Evolutionary conservation across 495 filamentous ascomycete genomes (phyloP).

Genomic region (Astrocystis sublimbata): DNA sequence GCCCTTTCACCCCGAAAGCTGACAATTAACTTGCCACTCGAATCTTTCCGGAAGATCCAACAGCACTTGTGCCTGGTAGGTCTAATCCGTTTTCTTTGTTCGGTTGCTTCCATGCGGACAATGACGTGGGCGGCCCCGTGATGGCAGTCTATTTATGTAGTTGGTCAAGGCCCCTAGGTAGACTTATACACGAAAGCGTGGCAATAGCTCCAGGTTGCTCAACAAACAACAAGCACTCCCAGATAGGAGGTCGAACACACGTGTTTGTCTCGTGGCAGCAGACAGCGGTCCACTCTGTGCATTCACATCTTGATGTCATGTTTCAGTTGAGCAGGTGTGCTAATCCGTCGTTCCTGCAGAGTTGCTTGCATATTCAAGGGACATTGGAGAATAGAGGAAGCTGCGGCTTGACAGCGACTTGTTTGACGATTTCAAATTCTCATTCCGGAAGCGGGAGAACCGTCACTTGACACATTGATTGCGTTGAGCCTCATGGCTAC

Average conservation of each 20-base stretch:
- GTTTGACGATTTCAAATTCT: background rate
- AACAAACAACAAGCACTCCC: background rate
- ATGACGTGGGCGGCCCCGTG: background rate
- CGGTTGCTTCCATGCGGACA: background rate
- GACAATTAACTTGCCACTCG: background rate
- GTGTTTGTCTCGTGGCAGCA: background rate
- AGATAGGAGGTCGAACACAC: background rate
- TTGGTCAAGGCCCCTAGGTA: background rate
- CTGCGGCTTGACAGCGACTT: background rate
- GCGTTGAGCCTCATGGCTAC: background rate
- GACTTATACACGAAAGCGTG: background rate
- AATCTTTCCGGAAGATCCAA: background rate
- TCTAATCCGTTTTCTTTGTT: background rate
- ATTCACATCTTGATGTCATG: background rate
- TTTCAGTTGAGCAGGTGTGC: background rate
- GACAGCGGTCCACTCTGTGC: background rate
- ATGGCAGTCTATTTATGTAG: background rate
- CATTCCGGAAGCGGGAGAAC: background rate
- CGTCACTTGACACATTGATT: background rate
- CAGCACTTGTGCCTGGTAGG: constrained; percentile 4
- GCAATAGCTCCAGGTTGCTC: background rate
- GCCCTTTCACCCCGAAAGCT: background rate
- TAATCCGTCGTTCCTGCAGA: background rate
- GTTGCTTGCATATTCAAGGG: background rate
- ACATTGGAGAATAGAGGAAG: background rate